Conservation (phyloP, 139 green algal genomes). For the Picochlorum sp. region DNA sequence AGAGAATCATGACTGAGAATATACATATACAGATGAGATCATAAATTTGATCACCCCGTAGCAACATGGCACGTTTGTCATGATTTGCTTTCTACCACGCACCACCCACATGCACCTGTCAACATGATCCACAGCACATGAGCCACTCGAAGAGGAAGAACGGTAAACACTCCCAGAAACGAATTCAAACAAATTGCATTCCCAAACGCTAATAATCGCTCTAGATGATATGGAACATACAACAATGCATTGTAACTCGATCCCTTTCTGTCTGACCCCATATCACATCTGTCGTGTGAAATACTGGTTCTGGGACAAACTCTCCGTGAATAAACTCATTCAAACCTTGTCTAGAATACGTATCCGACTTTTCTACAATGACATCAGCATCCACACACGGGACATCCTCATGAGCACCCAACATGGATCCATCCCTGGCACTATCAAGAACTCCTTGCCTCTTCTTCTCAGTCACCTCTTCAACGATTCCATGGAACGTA, state of each 20-base stretch:
- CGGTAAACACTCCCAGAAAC: conserved; percentile 67
- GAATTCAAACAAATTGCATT: conserved; percentile 61
- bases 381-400: too few relatives aligned
- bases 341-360: conserved; percentile 7
- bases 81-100: neutral
- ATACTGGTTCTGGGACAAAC: conserved; percentile 19
- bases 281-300: conserved; percentile 51
- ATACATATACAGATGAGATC: conserved; percentile 67
- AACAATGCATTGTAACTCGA: conserved; percentile 81
- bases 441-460: too few relatives aligned
- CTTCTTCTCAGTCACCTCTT: too few relatives aligned
- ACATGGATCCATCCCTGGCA: too few relatives aligned
- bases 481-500: too few relatives aligned
- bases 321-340: conserved; percentile 15
- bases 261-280: conserved; percentile 71
- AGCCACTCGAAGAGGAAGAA: conserved; percentile 55
- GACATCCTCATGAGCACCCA: too few relatives aligned
- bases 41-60: conserved; percentile 58
- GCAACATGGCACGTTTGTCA: neutral
- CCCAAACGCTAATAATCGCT: conserved; percentile 71
- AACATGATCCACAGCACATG: conserved; percentile 13
- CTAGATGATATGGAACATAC: conserved; percentile 78
- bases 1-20: conserved; percentile 34
- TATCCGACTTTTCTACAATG: neutral
- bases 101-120: conserved; percentile 2